Evolutionary conservation across 208 protist species (phyloP).

Genomic region (Trypanosoma melophagium): DNA sequence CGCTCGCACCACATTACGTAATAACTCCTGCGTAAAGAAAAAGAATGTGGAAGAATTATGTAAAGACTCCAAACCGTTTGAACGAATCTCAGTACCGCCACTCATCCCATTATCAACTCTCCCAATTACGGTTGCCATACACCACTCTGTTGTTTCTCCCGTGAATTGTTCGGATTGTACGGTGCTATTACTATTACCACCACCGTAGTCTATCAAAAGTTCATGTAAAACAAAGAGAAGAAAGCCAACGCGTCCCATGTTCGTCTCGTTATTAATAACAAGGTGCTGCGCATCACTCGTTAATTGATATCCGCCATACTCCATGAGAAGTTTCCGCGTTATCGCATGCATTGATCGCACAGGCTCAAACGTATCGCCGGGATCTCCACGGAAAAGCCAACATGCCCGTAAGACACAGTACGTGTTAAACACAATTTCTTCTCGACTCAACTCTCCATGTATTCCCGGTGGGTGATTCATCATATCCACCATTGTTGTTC

Average conservation of each 20-base stretch:
- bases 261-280: slow-evolving; percentile 47
- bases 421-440: slow-evolving; percentile 43
- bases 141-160: no score
- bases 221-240: slow-evolving; percentile 43
- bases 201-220: slow-evolving; percentile 1
- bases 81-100: no score
- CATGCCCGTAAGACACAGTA: slow-evolving; percentile 50
- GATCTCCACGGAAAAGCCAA: slow-evolving; percentile 52
- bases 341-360: slow-evolving; percentile 42
- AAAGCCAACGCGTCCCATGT: slow-evolving; percentile 68
- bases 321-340: slow-evolving; percentile 51
- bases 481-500: no score
- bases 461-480: no score
- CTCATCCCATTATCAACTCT: not conserved
- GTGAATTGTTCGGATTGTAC: no score
- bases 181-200: not conserved
- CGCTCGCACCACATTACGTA: not conserved
- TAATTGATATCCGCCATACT: slow-evolving; percentile 48
- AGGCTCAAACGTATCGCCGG: slow-evolving; percentile 68
- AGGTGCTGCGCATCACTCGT: slow-evolving; percentile 48
- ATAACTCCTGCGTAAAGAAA: no score
- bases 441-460: not conserved
- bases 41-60: no score
- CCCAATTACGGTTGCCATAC: no score
- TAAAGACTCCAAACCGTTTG: no score